phyloP scores from a whole-genome alignment of 805 yeast genomes.

The Yarrowia deformans region DNA sequence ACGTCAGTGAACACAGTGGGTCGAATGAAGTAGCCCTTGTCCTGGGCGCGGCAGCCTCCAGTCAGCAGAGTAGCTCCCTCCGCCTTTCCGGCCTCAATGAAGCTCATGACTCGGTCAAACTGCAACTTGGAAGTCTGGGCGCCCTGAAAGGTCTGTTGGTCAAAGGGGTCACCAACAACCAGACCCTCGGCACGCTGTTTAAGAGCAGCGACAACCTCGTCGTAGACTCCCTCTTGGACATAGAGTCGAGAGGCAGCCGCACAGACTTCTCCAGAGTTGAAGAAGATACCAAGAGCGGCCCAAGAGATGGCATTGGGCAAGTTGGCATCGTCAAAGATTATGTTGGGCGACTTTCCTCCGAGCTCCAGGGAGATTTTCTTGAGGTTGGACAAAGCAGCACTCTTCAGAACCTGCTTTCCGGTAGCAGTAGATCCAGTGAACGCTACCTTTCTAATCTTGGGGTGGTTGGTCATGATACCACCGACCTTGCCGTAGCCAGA shows the following conservation, averaged over 20 bases:
- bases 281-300: slow-evolving; percentile 81
- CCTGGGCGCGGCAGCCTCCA: slow-evolving; percentile 71
- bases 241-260: slow-evolving; percentile 92
- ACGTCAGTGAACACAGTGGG: slow-evolving; percentile 83
- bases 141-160: slow-evolving; percentile 77
- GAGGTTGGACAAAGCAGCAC: slow-evolving; percentile 72
- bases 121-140: slow-evolving; percentile 86
- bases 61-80: slow-evolving; percentile 84
- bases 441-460: slow-evolving; percentile 80
- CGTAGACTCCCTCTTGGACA: slow-evolving; percentile 84
- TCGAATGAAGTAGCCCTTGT: slow-evolving; percentile 69
- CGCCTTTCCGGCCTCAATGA: slow-evolving; percentile 74
- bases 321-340: slow-evolving; percentile 86
- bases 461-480: slow-evolving; percentile 66
- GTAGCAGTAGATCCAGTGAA: slow-evolving; percentile 94
- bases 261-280: slow-evolving; percentile 95
- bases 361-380: slow-evolving; percentile 91
- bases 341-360: slow-evolving; percentile 95
- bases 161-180: slow-evolving; percentile 83
- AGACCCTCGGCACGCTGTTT: slow-evolving; percentile 57
- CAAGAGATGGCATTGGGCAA: slow-evolving; percentile 74
- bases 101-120: slow-evolving; percentile 73
- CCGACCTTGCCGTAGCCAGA: slow-evolving; percentile 77
- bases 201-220: slow-evolving; percentile 68
- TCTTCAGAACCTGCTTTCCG: slow-evolving; percentile 79